Evolutionary conservation across 371 early-diverging fungal genomes (phyloP).

Genomic region (Mortierella sp.): DNA sequence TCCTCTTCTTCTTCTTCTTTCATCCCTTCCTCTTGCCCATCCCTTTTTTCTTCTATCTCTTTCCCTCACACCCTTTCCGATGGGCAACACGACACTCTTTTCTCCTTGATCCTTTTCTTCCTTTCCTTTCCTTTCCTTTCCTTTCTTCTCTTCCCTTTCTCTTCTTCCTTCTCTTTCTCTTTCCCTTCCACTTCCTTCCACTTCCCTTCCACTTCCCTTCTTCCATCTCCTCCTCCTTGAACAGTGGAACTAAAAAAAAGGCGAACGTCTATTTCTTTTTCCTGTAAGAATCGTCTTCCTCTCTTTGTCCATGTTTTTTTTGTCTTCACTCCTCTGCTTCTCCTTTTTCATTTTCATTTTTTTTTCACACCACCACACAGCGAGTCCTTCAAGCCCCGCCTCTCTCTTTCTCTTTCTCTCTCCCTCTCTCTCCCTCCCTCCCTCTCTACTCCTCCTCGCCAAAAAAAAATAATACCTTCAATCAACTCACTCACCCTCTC

Average conservation of each 20-base stretch:
- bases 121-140: background rate
- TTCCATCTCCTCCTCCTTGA: background rate
- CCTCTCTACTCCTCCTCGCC: background rate
- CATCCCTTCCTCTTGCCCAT: background rate
- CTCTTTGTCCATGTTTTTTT: background rate
- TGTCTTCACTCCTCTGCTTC: background rate
- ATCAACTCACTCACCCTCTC: background rate
- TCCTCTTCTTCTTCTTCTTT: slow-evolving; percentile 2
- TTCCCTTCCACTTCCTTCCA: background rate
- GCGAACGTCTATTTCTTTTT: background rate
- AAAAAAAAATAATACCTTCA: background rate
- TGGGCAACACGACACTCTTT: background rate
- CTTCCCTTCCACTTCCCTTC: background rate
- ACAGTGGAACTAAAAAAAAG: background rate
- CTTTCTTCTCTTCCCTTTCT: background rate
- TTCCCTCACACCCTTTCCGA: background rate
- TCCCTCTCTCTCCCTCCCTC: background rate
- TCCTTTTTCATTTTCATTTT: background rate
- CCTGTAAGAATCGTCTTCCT: background rate
- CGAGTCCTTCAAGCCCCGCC: background rate
- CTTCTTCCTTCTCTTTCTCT: background rate
- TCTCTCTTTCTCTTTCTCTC: background rate
- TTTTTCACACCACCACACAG: too few species aligned
- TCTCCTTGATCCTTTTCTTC: background rate
- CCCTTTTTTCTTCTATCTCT: too few species aligned